Percentiles rank a stretch among this genome's conserved stretches.
phyloP scores from a whole-genome alignment of 169 alveolate genomes.

The Amoebophrya sp. region DNA sequence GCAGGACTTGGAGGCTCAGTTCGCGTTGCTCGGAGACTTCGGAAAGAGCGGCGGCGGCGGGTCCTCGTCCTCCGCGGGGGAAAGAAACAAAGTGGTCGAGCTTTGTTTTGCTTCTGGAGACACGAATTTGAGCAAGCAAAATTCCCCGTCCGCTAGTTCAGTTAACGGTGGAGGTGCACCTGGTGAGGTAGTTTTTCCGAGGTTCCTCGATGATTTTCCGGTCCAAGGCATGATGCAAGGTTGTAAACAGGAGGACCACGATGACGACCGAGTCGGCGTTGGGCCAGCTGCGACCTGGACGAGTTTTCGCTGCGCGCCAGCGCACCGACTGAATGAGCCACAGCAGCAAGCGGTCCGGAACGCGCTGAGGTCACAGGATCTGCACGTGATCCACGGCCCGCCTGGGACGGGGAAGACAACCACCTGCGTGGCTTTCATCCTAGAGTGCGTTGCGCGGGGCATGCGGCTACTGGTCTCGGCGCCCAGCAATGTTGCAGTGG shows the following conservation, averaged over 20 bases:
- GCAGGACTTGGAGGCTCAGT: background rate
- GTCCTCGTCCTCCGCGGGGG: no score
- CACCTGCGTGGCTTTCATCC: conserved; percentile 37
- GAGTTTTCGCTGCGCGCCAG: background rate
- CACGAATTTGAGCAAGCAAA: background rate
- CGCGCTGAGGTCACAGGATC: conserved; percentile 38
- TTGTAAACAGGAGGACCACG: background rate
- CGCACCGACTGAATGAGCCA: conserved; percentile 39
- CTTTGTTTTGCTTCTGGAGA: background rate
- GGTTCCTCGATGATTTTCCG: background rate
- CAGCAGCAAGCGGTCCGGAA: conserved; percentile 39
- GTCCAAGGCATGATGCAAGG: background rate
- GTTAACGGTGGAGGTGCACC: no score
- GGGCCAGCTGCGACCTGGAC: no score
- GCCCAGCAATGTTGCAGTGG: conserved; percentile 45
- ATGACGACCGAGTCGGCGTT: background rate
- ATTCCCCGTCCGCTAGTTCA: no score
- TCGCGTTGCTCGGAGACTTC: no score
- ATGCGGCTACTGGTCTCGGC: conserved; percentile 40
- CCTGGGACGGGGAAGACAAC: conserved; percentile 47
- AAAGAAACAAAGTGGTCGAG: background rate
- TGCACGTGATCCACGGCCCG: conserved; percentile 41
- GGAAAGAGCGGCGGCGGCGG: no score
- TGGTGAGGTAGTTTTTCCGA: no score
- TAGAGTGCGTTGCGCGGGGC: conserved; percentile 41